Percentiles rank a stretch among this genome's conserved stretches.
Evolutionary conservation across 164 flowering plant species (phyloP).

Genomic region (Tetracentron sinense): DNA sequence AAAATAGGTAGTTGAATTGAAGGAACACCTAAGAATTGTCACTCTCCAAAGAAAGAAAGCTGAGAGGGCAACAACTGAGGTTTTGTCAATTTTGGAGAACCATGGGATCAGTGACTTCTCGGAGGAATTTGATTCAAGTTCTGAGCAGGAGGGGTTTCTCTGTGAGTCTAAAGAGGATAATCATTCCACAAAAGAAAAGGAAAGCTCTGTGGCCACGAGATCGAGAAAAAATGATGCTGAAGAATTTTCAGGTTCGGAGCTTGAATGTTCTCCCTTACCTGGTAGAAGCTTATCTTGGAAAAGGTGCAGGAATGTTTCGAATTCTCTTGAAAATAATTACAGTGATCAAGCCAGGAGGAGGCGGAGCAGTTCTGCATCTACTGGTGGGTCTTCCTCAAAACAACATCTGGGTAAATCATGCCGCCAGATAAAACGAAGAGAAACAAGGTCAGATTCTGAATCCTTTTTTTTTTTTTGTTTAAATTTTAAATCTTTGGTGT

Average conservation of each 20-base stretch:
- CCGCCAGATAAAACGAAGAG: conserved; percentile 59
- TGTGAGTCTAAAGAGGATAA: conserved; percentile 31
- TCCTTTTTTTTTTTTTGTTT: not conserved
- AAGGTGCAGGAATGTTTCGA: conserved; percentile 33
- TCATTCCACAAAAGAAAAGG: conserved; percentile 25
- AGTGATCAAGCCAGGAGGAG: conserved; percentile 37
- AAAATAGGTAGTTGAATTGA: conserved; percentile 64
- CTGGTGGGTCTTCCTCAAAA: conserved; percentile 41
- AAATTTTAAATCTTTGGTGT: not conserved
- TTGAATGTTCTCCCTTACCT: conserved; percentile 38
- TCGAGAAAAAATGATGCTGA: conserved; percentile 25
- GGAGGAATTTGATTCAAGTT: conserved; percentile 51
- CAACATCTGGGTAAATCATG: conserved; percentile 65
- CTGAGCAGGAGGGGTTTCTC: conserved; percentile 44
- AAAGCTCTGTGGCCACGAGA: conserved; percentile 26
- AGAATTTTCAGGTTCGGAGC: conserved; percentile 46
- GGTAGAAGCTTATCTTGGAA: conserved; percentile 84
- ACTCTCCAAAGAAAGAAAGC: conserved; percentile 72
- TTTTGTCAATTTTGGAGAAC: conserved; percentile 65
- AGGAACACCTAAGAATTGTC: conserved; percentile 71
- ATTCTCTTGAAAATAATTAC: conserved; percentile 36
- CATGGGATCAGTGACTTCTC: conserved; percentile 56
- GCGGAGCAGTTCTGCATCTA: conserved; percentile 32
- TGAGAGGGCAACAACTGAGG: conserved; percentile 72
- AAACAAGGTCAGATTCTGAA: conserved; percentile 38